These are phyloP conservation scores for Comarum palustre DNA, from an alignment of 306 rosid species.

Conservation along the genomic window DNA sequence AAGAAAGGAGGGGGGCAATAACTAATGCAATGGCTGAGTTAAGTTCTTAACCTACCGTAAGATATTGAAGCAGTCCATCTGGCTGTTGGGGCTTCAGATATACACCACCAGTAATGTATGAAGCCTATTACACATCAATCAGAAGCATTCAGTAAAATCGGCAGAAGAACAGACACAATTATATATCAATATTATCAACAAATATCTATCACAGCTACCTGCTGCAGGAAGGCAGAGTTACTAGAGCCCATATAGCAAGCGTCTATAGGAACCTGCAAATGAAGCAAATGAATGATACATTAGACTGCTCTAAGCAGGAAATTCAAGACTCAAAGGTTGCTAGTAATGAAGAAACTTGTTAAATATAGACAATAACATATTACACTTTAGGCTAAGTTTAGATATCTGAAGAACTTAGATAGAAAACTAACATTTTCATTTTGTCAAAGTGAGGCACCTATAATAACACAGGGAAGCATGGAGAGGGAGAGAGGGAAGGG, in stretches of 20 bases:
- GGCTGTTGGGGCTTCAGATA: constrained; percentile 83
- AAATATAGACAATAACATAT: constrained; percentile 2
- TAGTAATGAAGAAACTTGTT: neutral
- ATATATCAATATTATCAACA: constrained; percentile 18
- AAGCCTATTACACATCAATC: constrained; percentile 56
- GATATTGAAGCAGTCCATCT: constrained; percentile 87
- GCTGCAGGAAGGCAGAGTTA: constrained; percentile 97
- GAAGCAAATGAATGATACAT: constrained; percentile 20
- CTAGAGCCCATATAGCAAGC: constrained; percentile 75
- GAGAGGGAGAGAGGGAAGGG: neutral
- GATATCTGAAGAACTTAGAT: neutral
- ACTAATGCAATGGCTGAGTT: neutral
- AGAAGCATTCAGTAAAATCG: constrained; percentile 27
- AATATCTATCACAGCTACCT: constrained; percentile 50
- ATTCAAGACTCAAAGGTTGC: neutral
- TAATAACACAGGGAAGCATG: neutral
- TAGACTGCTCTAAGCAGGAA: neutral
- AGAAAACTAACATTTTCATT: neutral
- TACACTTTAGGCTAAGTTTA: neutral
- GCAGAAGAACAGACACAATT: constrained; percentile 12
- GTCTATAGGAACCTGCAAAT: constrained; percentile 82
- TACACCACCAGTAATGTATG: constrained; percentile 89
- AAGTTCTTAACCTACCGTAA: constrained; percentile 56
- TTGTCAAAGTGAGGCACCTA: neutral
- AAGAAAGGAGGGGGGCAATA: too few species aligned